Base-by-base conservation (phyloP, 108 stramenopile species). In the Cyclotella cryptica region DNA sequence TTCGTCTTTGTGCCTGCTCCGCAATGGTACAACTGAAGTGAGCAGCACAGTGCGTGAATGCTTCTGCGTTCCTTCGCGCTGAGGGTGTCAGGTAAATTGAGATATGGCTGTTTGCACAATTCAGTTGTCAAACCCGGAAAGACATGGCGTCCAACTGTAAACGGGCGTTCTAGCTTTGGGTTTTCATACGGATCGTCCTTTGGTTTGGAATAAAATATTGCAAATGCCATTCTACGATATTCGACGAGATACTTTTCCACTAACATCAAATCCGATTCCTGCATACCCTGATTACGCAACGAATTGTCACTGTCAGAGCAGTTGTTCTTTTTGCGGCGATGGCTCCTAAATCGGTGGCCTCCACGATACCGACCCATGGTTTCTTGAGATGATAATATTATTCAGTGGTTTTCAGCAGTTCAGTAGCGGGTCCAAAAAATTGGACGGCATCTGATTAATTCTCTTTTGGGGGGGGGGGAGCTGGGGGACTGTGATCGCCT, bases 41-140 rank as follows among this genome's bases (percentile, higher is more conserved):
- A 71, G 10, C 71, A 62, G 49, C 92, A 93, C 3, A 90, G 40
- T 40, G 85, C 75, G 74, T 96, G 92, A 30, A 96, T 84, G 5
- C 69, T 60, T 15, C 78, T 65, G 17, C 94, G 90, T 62, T 96
- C 85, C 39, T 89, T 87, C 19, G 57, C 17, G 14, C 72, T 80
- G 10, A 96, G 59, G 24, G 77, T 77, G 42, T 63, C 69, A 11
- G 94, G 92, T 10, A 96, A 74, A 13, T 81, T 81, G 66, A 93
- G 43, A 51, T 82, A 94, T 0, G 93, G 91, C 27, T 64, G 74
- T 63, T 39, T 39, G 35, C 90, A 78, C 0, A 66, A 28, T 19
- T 77, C 69, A 15, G 39, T 24, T 18, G 77, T 87, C 58, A 94
- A 77, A 21, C 63, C 17, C 10, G 87, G 83, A 62, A 92, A 84